Percentiles rank a stretch among this genome's conserved stretches.
Conservation (phyloP, 2,329 filamentous ascomycete species). For the Annulohypoxylon truncatum region DNA sequence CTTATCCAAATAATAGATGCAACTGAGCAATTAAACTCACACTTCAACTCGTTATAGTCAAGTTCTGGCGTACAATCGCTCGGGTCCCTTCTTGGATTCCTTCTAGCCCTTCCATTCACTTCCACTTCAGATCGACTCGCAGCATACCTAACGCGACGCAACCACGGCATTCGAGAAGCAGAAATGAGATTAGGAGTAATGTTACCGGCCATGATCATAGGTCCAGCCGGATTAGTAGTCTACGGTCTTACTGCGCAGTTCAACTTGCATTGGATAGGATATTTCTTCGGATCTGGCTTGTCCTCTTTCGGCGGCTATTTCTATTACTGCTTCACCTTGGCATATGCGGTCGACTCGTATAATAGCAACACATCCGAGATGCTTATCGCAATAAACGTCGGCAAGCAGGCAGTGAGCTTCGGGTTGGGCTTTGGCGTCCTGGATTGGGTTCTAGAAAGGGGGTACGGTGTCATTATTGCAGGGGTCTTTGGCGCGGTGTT, state of each 20-base stretch:
- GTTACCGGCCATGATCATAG: constrained; percentile 50
- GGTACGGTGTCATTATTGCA: constrained; percentile 63
- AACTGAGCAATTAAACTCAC: constrained; percentile 7
- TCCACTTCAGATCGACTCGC: constrained; percentile 54
- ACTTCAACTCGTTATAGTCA: constrained; percentile 38
- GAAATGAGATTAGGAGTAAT: constrained; percentile 56
- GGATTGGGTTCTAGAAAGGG: constrained; percentile 61
- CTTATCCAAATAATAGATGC: not conserved
- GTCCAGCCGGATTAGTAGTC: constrained; percentile 53
- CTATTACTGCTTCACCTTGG: constrained; percentile 68
- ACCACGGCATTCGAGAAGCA: constrained; percentile 57
- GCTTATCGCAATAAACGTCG: constrained; percentile 70
- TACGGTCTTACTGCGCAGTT: constrained; percentile 53
- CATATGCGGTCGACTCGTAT: constrained; percentile 71
- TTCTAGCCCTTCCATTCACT: constrained; percentile 54
- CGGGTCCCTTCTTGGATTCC: constrained; percentile 53
- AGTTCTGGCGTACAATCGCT: constrained; percentile 46
- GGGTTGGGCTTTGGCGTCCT: constrained; percentile 63
- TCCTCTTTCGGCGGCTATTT: constrained; percentile 63
- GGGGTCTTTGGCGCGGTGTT: constrained; percentile 63
- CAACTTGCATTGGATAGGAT: constrained; percentile 58
- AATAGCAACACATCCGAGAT: constrained; percentile 70
- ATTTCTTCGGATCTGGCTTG: constrained; percentile 63
- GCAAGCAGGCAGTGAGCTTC: constrained; percentile 67
- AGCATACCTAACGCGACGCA: constrained; percentile 53